Conservation (phyloP, 2,329 filamentous ascomycete species). For the Fusarium decemcellulare region DNA sequence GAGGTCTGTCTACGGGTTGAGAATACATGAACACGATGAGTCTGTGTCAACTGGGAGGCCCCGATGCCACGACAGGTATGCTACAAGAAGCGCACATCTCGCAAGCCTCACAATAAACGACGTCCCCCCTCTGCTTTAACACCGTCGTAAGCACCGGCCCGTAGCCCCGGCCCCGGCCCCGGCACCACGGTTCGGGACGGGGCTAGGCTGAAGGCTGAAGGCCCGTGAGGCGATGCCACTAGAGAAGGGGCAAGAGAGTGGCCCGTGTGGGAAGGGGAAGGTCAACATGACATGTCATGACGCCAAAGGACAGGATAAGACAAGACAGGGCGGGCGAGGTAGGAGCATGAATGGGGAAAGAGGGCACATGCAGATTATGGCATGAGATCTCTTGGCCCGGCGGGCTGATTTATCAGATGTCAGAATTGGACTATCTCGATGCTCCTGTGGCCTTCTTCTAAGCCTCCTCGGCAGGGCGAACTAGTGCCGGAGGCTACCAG, state of each 20-base stretch:
- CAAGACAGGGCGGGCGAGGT: neutral
- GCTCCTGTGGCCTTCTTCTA: neutral
- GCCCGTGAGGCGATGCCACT: conserved; percentile 8
- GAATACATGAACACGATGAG: too few relatives aligned
- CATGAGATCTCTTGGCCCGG: too few relatives aligned
- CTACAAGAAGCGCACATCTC: too few relatives aligned
- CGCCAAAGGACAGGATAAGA: too few relatives aligned
- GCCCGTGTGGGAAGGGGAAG: neutral
- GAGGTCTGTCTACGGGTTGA: too few relatives aligned
- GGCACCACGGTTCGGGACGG: conserved; percentile 16
- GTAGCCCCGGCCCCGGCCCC: neutral
- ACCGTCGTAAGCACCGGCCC: neutral
- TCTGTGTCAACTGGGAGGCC: too few relatives aligned
- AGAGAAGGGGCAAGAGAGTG: neutral
- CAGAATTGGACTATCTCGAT: neutral
- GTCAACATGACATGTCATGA: neutral
- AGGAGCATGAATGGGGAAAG: neutral
- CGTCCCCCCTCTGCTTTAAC: conserved; percentile 6
- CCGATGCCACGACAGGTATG: too few relatives aligned
- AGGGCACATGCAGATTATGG: neutral
- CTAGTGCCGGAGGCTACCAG: neutral
- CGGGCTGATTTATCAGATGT: neutral
- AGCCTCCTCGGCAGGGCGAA: conserved; percentile 3
- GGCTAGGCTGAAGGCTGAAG: neutral
- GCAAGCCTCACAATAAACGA: neutral